A percentile compares a stretch with the other conserved stretches of the same genome.
Evolutionary conservation across 208 protist genomes (phyloP).

Genomic region (Trypanosoma mega): DNA sequence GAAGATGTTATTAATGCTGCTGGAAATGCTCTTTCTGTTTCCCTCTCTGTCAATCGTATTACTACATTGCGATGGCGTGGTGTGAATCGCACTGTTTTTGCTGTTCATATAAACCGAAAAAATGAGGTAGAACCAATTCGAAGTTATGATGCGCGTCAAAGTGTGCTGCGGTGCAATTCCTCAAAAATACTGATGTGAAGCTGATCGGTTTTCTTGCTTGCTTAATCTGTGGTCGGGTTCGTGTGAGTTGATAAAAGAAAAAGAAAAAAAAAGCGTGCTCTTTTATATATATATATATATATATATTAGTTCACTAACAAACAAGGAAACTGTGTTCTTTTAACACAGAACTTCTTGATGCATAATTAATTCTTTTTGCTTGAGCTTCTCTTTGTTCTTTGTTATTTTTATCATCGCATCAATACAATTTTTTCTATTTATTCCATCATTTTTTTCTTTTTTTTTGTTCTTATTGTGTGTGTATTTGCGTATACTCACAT

Average conservation of each 20-base stretch:
- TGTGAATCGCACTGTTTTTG: constrained; percentile 6
- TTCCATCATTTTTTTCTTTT: too few species aligned
- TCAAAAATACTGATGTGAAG: too few species aligned
- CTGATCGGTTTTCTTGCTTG: too few species aligned
- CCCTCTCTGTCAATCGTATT: constrained; percentile 2
- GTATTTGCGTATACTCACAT: background rate
- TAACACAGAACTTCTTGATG: too few species aligned
- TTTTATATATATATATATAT: background rate
- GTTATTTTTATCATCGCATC: too few species aligned
- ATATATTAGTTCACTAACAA: too few species aligned
- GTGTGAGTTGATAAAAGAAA: too few species aligned
- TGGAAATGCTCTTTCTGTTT: constrained; percentile 1
- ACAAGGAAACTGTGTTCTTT: too few species aligned
- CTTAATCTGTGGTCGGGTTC: too few species aligned
- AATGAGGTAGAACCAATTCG: background rate
- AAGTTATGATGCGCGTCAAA: background rate
- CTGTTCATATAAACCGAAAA: background rate
- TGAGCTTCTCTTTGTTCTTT: too few species aligned
- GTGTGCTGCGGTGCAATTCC: constrained; percentile 10
- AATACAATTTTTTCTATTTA: too few species aligned
- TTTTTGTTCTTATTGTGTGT: constrained; percentile 15
- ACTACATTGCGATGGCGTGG: background rate
- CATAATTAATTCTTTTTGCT: too few species aligned
- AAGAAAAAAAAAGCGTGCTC: background rate
- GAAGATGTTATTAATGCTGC: constrained; percentile 12